Evolutionary conservation across 2,329 filamentous ascomycete genomes (phyloP), one percentile per base, ranked within the genome.

Genomic region (Sarocladiaceae sp.): DNA sequence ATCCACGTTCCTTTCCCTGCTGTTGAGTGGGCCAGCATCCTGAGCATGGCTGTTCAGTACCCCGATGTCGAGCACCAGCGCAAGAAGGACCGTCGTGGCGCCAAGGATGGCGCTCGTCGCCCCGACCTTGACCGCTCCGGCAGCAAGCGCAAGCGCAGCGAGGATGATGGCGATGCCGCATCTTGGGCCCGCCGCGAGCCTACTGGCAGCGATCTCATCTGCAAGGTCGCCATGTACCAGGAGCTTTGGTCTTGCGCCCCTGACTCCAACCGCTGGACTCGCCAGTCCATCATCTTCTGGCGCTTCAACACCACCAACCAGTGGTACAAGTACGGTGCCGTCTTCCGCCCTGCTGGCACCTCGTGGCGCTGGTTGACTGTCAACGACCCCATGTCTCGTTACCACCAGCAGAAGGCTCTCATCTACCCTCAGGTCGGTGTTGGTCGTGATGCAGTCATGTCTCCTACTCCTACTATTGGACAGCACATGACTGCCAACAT

Each of bases 171-270:
- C 12, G 69, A 71, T 53, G 69, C 69, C 3, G 66, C 68, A 6
- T 66, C 68, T 1, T 71, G 69, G 69, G 61, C 67, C 4, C 64
- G 68, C 2, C 66, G 69, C 5, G 68, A 71, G 53, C 62, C 62
- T 20, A 76, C 76, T 1, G 76, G 77, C 57, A 78, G 78, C 60
- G 79, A 83, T 39, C 71, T 84, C 53, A 74, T 85, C 50, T 72
- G 76, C 57, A 77, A 78, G 63, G 80, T 85, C 42, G 80, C 80
- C 62, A 86, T 86, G 82, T 82, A 83, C 63, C 83, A 86, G 63
- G 83, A 86, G 69, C 73, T 86, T 31, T 84, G 78, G 75, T 84
- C 80, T 3, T 69, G 69, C 56, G 66, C 78, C 3, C 75, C 75
- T 5, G 71, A 73, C 53, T 69, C 67, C 15, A 63, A 62, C 42